Evolutionary conservation across 495 filamentous ascomycete species (phyloP).

Genomic region (Penicillium pancosmium): DNA sequence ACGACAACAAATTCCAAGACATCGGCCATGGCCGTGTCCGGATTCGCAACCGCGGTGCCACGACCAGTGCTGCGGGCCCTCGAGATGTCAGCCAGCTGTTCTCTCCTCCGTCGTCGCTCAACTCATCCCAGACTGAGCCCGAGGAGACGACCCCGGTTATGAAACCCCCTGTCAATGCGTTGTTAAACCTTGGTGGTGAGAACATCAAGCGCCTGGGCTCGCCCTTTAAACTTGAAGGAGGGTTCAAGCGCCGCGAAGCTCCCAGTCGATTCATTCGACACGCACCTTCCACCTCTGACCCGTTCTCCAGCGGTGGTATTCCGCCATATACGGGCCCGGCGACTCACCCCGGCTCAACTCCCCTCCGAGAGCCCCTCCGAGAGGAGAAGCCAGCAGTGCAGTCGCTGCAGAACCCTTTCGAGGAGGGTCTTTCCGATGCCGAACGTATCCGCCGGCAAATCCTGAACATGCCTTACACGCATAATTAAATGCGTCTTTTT

Average conservation of each 20-base stretch:
- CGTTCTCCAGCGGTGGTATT: conserved; percentile 36
- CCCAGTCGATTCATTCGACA: conserved; percentile 35
- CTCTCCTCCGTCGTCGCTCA: conserved; percentile 48
- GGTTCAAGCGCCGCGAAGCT: conserved; percentile 30
- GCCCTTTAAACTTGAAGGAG: conserved; percentile 49
- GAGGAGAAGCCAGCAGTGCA: conserved; percentile 18
- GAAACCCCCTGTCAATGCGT: conserved; percentile 32
- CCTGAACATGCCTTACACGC: conserved; percentile 42
- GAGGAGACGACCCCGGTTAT: conserved; percentile 29
- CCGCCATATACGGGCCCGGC: conserved; percentile 18
- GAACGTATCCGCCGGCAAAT: conserved; percentile 52
- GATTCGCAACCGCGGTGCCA: conserved; percentile 54
- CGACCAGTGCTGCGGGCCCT: conserved; percentile 39
- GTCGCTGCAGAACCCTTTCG: conserved; percentile 42
- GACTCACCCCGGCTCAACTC: conserved; percentile 14
- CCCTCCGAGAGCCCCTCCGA: conserved; percentile 21
- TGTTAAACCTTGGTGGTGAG: conserved; percentile 40
- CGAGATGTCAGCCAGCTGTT: conserved; percentile 51
- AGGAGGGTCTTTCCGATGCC: conserved; percentile 49
- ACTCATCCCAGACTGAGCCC: conserved; percentile 35
- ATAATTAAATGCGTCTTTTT: conserved; percentile 27
- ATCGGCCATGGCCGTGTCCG: conserved; percentile 51
- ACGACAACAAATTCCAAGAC: conserved; percentile 47
- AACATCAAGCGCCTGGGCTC: conserved; percentile 54
- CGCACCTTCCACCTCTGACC: conserved; percentile 47